Percentiles rank a stretch among this genome's conserved stretches.
These are phyloP conservation scores for Taphrina betulina DNA, from an alignment of 1,139 yeast genomes.

Conservation along the genomic window DNA sequence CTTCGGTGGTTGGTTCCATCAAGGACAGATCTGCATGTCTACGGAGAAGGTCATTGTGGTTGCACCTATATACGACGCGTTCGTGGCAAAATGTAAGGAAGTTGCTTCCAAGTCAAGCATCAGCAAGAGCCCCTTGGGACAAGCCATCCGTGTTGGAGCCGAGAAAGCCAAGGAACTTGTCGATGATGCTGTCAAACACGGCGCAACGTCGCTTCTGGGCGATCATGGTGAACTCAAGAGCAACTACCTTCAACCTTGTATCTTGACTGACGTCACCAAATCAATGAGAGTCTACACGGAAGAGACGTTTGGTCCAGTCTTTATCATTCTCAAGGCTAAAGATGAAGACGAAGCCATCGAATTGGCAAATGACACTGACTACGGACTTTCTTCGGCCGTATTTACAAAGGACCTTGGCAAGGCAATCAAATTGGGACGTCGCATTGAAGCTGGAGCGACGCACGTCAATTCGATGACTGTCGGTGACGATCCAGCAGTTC, in stretches of 20 bases:
- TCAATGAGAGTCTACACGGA: constrained; percentile 52
- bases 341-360: constrained; percentile 47
- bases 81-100: constrained; percentile 47
- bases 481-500: constrained; percentile 53
- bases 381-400: constrained; percentile 57
- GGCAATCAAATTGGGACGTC: constrained; percentile 65
- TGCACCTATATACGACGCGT: constrained; percentile 60
- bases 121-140: constrained; percentile 50
- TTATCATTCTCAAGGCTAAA: constrained; percentile 46
- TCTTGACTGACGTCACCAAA: constrained; percentile 47
- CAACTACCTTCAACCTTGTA: constrained; percentile 42
- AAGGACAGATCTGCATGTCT: constrained; percentile 85
- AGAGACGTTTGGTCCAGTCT: constrained; percentile 71
- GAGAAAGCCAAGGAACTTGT: constrained; percentile 43
- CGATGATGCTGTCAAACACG: constrained; percentile 49
- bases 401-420: constrained; percentile 52
- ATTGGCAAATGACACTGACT: constrained; percentile 45
- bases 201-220: constrained; percentile 47
- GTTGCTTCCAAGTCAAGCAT: constrained; percentile 73
- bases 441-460: constrained; percentile 69
- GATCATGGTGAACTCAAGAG: constrained; percentile 31
- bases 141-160: constrained; percentile 36
- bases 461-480: constrained; percentile 53
- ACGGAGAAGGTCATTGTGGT: constrained; percentile 74
- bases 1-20: constrained; percentile 76